Percentiles rank a stretch among this genome's conserved stretches.
phyloP scores from a whole-genome alignment of 1,284 basidiomycete genomes.

The Austroboletus olivaceoglutinosus region DNA sequence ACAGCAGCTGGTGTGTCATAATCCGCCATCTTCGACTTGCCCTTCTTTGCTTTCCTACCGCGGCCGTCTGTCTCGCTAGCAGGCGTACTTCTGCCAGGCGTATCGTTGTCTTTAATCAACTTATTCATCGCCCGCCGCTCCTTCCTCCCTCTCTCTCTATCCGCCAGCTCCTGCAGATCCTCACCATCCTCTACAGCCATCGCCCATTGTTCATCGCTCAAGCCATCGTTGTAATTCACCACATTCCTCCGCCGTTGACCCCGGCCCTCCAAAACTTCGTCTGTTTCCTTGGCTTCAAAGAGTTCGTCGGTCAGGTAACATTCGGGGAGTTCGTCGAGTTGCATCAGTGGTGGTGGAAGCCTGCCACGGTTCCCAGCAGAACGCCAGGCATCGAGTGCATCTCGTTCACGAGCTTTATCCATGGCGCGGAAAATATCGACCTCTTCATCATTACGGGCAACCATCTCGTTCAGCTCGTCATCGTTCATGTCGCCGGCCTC shows the following conservation, averaged over 20 bases:
- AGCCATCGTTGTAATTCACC: slow-evolving; percentile 93
- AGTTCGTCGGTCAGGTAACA: slow-evolving; percentile 88
- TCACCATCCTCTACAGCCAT: slow-evolving; percentile 88
- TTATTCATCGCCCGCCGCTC: slow-evolving; percentile 56
- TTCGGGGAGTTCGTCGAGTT: slow-evolving; percentile 88
- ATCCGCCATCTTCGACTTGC: slow-evolving; percentile 56
- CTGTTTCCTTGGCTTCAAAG: slow-evolving; percentile 64
- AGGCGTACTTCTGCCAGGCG: slow-evolving; percentile 58
- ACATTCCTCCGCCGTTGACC: slow-evolving; percentile 82
- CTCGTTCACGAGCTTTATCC: slow-evolving; percentile 79
- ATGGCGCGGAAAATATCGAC: slow-evolving; percentile 77
- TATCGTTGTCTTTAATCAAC: slow-evolving; percentile 50
- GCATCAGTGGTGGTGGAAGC: slow-evolving; percentile 78
- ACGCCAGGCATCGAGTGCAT: slow-evolving; percentile 71
- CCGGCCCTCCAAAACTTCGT: slow-evolving; percentile 75
- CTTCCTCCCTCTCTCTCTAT: slow-evolving; percentile 60
- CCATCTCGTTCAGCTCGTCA: slow-evolving; percentile 94
- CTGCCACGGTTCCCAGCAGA: slow-evolving; percentile 76
- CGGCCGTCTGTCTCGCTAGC: slow-evolving; percentile 59
- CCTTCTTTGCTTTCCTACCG: slow-evolving; percentile 63
- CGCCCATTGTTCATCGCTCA: slow-evolving; percentile 93
- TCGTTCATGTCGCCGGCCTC: slow-evolving; percentile 96
- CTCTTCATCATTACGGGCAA: slow-evolving; percentile 87
- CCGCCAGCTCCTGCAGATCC: slow-evolving; percentile 76
- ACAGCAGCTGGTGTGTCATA: slow-evolving; percentile 49